A percentile compares a stretch with the other conserved stretches of the same genome.
Conservation (phyloP, 192 early-diverging fungal species). For the Entomortierella beljakovae region DNA sequence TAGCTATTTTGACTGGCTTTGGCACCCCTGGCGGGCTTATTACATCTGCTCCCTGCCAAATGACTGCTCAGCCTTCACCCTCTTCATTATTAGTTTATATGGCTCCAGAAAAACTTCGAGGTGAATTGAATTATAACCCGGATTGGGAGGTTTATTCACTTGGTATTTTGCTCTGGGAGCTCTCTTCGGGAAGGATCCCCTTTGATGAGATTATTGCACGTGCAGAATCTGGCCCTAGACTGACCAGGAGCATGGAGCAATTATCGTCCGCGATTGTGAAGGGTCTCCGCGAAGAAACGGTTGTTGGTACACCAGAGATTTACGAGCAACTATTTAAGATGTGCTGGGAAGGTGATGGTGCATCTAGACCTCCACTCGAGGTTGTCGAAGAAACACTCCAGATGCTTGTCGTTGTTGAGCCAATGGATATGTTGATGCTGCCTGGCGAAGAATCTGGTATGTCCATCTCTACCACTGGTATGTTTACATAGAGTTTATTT, state of each 20-base stretch:
- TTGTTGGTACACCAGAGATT: constrained; percentile 50
- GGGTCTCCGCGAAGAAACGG: constrained; percentile 46
- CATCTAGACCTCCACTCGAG: constrained; percentile 39
- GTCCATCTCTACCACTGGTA: constrained; percentile 44
- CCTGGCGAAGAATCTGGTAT: constrained; percentile 45
- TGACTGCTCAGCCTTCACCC: constrained; percentile 33
- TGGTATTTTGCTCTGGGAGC: constrained; percentile 45
- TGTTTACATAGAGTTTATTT: not conserved
- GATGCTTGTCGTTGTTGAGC: constrained; percentile 53
- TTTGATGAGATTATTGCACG: constrained; percentile 53
- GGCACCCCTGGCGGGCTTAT: constrained; percentile 35
- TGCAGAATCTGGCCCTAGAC: constrained; percentile 40
- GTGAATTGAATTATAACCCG: constrained; percentile 7
- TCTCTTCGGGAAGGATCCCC: constrained; percentile 41
- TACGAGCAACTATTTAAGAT: constrained; percentile 52
- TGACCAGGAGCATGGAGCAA: constrained; percentile 44
- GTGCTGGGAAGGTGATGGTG: constrained; percentile 45
- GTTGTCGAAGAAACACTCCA: constrained; percentile 50
- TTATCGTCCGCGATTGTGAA: constrained; percentile 29
- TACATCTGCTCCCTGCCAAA: constrained; percentile 45
- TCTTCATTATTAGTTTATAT: constrained; percentile 32
- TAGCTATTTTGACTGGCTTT: constrained; percentile 48
- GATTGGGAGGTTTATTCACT: constrained; percentile 52
- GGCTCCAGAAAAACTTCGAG: constrained; percentile 36
- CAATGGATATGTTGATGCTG: constrained; percentile 54